Base-by-base conservation (phyloP, 768 basidiomycete species). In the Psilocybe azurescens region DNA sequence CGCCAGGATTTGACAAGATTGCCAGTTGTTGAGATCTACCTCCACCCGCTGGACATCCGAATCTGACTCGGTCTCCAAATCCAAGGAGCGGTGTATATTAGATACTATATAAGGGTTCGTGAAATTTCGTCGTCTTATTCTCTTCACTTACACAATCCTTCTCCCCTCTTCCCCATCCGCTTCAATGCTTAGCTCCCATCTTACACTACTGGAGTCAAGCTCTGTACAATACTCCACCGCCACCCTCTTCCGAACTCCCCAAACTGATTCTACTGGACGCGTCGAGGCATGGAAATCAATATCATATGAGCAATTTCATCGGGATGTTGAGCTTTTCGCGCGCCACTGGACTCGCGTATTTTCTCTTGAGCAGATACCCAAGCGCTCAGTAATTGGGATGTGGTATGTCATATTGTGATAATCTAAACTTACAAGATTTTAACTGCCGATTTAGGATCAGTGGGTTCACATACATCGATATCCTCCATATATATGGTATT, bases 401-500 rank as follows among this genome's bases (percentile, higher is more conserved):
- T 93, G 91, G 91, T 91, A 70, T 48, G 86, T 53, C 29, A 28
- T 32, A 53, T 49, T 53, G 16, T 36, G 49, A 29, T 13, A n/a
- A 49, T 55, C n/a, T 36, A 59, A 18, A 64, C 55, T 44, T 62
- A 39, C 49, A 47, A 63, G 65, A 56, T 67, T 65, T 24, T 56
- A 46, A 55, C 46, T 58, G 56, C 50, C 36, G 53, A 65, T 67
- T 3, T 53, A 93, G 91, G 91, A 75, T 93, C 46, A 80, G 86
- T 38, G 91, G 91, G 5, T 87, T 89, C 78, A 83, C 85, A 20
- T 92, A 92, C 70, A 72, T 77, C 50, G 90, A 93, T 71, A 83
- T 88, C 33, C 75, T 93, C 20, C 88, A 90, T 65, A 87, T 93
- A 62, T 92, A 91, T 70, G 87, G 86, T 56, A 76, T 93, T 62